Percentiles rank a stretch among this genome's conserved stretches.
These are phyloP conservation scores for Phytophthora parvispora DNA, from an alignment of 352 stramenopile species.

Conservation along the genomic window DNA sequence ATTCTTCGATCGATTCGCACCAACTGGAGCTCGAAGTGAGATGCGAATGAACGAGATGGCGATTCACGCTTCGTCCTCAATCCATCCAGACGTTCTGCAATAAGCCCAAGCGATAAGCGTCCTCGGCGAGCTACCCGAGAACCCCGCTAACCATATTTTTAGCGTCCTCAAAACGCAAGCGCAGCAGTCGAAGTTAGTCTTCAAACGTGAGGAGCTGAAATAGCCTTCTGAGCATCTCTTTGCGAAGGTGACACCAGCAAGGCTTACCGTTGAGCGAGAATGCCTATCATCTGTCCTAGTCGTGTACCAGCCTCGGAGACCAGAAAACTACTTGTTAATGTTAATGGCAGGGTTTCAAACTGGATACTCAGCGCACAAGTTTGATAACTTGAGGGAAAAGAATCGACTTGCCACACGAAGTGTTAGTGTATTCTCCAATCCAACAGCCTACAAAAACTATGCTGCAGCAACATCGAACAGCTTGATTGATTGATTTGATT, in stretches of 20 bases:
- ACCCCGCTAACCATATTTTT: conserved; percentile 31
- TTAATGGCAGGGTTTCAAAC: too few relatives aligned
- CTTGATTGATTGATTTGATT: too few relatives aligned
- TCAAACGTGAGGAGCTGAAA: conserved; percentile 17
- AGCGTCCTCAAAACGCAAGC: conserved; percentile 5
- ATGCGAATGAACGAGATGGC: conserved; percentile 1
- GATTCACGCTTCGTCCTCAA: conserved; percentile 11
- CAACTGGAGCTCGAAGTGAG: conserved; percentile 14
- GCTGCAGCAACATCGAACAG: too few relatives aligned
- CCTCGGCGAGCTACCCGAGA: conserved; percentile 5
- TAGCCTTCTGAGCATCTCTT: conserved; percentile 9
- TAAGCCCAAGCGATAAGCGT: conserved; percentile 12
- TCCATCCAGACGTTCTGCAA: conserved; percentile 1
- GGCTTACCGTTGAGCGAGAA: not conserved
- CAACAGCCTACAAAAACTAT: too few relatives aligned
- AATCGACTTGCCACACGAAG: too few relatives aligned
- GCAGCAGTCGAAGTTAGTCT: not conserved
- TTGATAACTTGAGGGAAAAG: too few relatives aligned
- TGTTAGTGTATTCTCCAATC: too few relatives aligned
- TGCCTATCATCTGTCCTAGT: not conserved
- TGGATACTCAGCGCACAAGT: too few relatives aligned
- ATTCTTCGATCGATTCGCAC: conserved; percentile 5
- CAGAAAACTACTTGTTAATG: not conserved
- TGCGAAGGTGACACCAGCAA: not conserved
- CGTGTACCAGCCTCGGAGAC: not conserved